Evolutionary conservation across 2,329 filamentous ascomycete genomes (phyloP), one percentile per base, ranked within the genome.

Genomic region (Alternaria conjuncta): DNA sequence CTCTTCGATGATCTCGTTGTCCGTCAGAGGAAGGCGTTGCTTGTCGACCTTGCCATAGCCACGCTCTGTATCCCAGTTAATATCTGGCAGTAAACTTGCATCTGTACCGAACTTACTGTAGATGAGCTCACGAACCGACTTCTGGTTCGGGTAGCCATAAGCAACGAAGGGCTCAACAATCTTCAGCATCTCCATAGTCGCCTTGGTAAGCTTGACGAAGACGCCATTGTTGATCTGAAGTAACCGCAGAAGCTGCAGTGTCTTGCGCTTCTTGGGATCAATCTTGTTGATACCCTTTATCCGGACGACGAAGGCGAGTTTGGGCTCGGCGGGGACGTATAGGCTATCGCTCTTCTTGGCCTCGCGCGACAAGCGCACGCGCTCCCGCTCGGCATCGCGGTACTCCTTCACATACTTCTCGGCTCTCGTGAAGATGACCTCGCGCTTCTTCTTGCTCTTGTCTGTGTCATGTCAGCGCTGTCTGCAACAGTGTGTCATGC

Each of bases 261-360:
- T 98, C 91, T 99, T 99, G 89, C 96, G 94, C 85, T 96, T 96
- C 92, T 99, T 98, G 79, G 96, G 96, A 83, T 96, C 90, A 80
- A 99, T 98, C 92, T 99, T 99, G 93, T 98, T 98, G 94, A 99
- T 98, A 97, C 90, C 96, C 93, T 99, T 99, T 89, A 99, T 99
- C 84, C 96, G 95, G 85, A 98, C 87, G 79, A 99, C 90, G 84
- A 99, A 99, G 87, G 95, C 94, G 81, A 99, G 88, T 87, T 97
- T 97, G 82, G 92, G 86, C 89, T 99, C 94, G 71, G 93, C 94
- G 72, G 93, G 91, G 76, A 99, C 92, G 86, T 96, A 96, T 89
- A 95, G 96, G 82, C 89, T 92, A 84, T 95, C 95, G 81, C 93
- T 90, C 85, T 93, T 88, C 89, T 97, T 97, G 85, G 94, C 92